Evolutionary conservation across 108 stramenopile genomes (phyloP), one percentile per base, ranked within the genome.

Genomic region (Skeletonema tropicum): DNA sequence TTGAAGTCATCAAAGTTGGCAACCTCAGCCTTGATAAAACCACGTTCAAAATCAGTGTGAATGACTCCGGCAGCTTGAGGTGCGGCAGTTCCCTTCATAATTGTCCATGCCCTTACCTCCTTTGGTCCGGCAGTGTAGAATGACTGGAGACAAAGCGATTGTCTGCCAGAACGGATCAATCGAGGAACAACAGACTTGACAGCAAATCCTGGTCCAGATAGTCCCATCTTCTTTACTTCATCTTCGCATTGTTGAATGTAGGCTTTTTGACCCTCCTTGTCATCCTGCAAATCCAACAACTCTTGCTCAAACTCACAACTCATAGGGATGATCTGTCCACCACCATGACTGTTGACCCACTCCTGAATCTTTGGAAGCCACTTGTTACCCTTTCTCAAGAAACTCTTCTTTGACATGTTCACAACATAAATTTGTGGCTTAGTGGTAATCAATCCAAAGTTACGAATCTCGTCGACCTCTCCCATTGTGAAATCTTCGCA

Each of bases 11-110:
- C 96, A 84, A 92, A 99, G 46, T 86, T 84, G 71, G 88, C 87
- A n/a, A 98, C 95, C 71, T 99, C 99, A 5, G 98, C 99, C 74
- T 96, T 97, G 86, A 99, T 99, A 80, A 99, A 99, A 39, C 98
- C 98, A 60, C 97, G 85, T 85, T 99, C 99, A 77, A 99, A 99
- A 80, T 99, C 99, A 3, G 96, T 93, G 84, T 99, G 99, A 75
- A 99, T 99, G 30, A 96, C 96, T 33, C 98, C 98, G 35, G 98
- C 97, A n/a, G 97, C 98, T 74, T 98, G 95, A 5, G 97, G 97
- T 46, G 97, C 96, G 14, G 87, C 63, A 39, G 94, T 88, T 25
- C 96, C 96, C 77, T 91, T 87, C 89, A 96, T 95, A 66, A 99
- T 96, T 15, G 98, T 99, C 99, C 99, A 99, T 15, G 98, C 97